Evolutionary conservation across 1,284 basidiomycete species (phyloP).

Genomic region (Wolfiporia cocos): DNA sequence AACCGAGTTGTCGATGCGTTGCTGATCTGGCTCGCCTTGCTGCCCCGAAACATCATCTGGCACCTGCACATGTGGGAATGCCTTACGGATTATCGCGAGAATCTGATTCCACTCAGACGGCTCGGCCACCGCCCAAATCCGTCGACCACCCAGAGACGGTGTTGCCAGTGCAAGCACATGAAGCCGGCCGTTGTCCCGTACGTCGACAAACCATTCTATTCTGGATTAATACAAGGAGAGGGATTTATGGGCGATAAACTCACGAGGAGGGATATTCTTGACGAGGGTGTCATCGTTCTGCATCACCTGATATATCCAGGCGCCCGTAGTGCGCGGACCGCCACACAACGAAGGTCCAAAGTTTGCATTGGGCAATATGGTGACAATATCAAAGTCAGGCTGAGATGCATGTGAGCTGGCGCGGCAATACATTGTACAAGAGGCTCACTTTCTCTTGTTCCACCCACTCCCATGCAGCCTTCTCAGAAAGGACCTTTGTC

Average conservation of each 20-base stretch:
- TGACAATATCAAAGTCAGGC: not conserved
- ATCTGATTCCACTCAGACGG: not conserved
- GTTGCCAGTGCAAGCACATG: not conserved
- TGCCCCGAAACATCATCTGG: not conserved
- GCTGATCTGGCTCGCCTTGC: not conserved
- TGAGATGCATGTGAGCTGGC: no score
- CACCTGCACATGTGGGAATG: not conserved
- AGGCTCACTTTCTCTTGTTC: not conserved
- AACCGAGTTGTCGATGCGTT: not conserved
- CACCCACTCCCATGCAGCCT: slow-evolving; percentile 1
- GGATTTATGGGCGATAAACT: no score
- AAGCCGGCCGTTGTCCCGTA: not conserved
- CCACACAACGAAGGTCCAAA: not conserved
- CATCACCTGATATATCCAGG: not conserved
- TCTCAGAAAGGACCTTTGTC: not conserved
- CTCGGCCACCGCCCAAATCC: not conserved
- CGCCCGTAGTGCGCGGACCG: not conserved
- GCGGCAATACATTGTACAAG: no score
- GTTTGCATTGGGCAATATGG: not conserved
- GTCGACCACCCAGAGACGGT: not conserved
- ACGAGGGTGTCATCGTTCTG: not conserved
- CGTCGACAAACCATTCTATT: not conserved
- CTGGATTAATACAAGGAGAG: no score
- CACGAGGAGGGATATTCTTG: not conserved
- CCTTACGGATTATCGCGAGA: not conserved